These are phyloP conservation scores for Auricularia sp. DNA, from an alignment of 768 basidiomycete species.

Conservation along the genomic window DNA sequence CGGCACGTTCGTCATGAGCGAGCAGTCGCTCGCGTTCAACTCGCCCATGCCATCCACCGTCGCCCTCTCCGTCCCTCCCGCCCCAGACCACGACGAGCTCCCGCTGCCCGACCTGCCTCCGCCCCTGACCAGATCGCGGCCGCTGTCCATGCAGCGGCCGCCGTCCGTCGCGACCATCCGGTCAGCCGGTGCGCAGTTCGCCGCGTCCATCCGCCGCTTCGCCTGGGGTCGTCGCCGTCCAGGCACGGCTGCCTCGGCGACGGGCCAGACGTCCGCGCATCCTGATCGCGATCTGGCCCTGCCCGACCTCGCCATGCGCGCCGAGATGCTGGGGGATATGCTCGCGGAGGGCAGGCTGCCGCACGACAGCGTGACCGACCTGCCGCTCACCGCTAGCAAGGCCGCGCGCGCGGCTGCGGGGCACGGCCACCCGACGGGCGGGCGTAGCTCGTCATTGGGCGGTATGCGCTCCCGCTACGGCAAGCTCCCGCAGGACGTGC, in stretches of 20 bases:
- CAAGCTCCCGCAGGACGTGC: slow-evolving; percentile 3
- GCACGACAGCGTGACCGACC: slow-evolving; percentile 30
- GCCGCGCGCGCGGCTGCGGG: slow-evolving; percentile 12
- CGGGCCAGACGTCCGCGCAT: background rate
- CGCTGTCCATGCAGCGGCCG: background rate
- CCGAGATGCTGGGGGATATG: slow-evolving; percentile 36
- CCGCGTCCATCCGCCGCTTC: background rate
- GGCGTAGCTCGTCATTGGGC: slow-evolving; percentile 6
- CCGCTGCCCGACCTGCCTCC: background rate
- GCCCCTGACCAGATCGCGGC: background rate
- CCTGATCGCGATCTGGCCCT: slow-evolving; percentile 15
- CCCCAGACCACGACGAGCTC: background rate
- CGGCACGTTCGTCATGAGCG: background rate
- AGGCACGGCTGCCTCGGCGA: background rate
- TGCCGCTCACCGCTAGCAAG: background rate
- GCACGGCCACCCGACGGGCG: slow-evolving; percentile 6
- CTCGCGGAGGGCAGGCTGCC: slow-evolving; percentile 46
- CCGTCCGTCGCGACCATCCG: background rate
- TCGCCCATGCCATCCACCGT: background rate
- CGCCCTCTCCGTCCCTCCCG: background rate
- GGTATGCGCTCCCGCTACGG: slow-evolving; percentile 4
- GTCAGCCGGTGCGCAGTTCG: background rate
- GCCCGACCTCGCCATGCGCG: slow-evolving; percentile 43
- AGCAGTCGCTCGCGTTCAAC: background rate
- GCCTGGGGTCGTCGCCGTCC: background rate